A percentile compares a stretch with the other conserved stretches of the same genome.
Conservation (phyloP, 2,329 filamentous ascomycete species). For the Fusarium armeniacum region DNA sequence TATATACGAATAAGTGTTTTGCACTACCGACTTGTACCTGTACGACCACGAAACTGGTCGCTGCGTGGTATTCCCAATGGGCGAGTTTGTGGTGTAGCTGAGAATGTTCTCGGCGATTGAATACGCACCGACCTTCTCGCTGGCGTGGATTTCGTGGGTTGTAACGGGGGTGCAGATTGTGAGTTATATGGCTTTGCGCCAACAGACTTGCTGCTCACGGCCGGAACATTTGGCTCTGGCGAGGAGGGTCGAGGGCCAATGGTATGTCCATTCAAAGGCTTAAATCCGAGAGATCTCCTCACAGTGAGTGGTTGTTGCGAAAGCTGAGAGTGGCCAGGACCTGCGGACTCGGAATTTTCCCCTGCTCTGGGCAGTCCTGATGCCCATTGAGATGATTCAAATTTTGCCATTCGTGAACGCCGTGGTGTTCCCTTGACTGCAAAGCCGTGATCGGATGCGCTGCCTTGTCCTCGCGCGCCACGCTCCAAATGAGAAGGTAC, state of each 20-base stretch:
- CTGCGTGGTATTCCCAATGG: constrained; percentile 19
- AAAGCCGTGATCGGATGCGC: constrained; percentile 11
- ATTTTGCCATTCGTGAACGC: constrained; percentile 19
- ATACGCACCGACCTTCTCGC: constrained; percentile 47
- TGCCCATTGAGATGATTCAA: constrained; percentile 14
- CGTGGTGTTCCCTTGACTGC: constrained; percentile 6
- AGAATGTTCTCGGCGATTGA: constrained; percentile 44
- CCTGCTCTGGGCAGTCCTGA: neutral
- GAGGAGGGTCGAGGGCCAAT: constrained; percentile 25
- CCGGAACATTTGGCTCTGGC: constrained; percentile 20
- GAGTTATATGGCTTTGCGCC: constrained; percentile 33
- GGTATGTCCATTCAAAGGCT: constrained; percentile 22
- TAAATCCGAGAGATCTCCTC: constrained; percentile 31
- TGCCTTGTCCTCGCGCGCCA: constrained; percentile 49
- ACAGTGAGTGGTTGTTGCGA: constrained; percentile 17
- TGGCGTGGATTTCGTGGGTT: constrained; percentile 22
- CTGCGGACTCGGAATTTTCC: constrained; percentile 12
- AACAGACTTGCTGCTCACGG: constrained; percentile 40
- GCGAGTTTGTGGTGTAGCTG: constrained; percentile 26
- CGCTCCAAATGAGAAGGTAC: constrained; percentile 61
- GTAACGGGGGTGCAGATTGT: constrained; percentile 30
- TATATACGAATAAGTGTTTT: constrained; percentile 17
- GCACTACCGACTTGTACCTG: constrained; percentile 26
- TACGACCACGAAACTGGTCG: constrained; percentile 19
- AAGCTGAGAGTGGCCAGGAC: constrained; percentile 1